Base-by-base conservation (phyloP, 169 alveolate genomes). In the Cryptosporidium ubiquitum region DNA sequence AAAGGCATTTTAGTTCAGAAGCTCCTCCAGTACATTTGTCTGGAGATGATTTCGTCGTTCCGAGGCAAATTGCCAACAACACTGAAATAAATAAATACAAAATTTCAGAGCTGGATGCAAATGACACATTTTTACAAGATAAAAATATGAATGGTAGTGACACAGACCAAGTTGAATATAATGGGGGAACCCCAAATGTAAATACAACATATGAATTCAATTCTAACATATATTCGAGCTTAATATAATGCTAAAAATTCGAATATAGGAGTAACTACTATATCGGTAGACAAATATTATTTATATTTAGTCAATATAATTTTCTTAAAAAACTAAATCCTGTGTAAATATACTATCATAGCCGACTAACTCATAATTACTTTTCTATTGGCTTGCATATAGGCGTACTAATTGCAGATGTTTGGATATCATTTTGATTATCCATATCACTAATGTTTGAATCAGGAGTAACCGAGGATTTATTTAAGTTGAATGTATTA, bases 321-420 rank as follows among this genome's bases (percentile, higher is more conserved):
- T n/a, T 31, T 1, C 6, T 18, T 61, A 31, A 18, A 31, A 64
- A 20, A 35, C 7, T 64, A 5, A 14, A 10, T 64, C 5, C 16
- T 64, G 33, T 37, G 42, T 47, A 47, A 20, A 47, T 14, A 3
- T 5, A 47, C 23, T 47, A 16, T 14, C 20, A 20, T 49, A 35
- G 29, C 4, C 18, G 37, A 35, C 14, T 23, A 55, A 23, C 29
- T 23, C 35, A 20, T n/a, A 20, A 33, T 64, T 33, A 64, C 33
- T 64, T 64, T 37, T 64, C 71, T 31, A 1, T 33, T 20, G 71
- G 71, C 33, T 64, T 64, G 71, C 71, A 35, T 10, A 64, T 49
- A 6, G 71, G 71, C 7, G 71, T 64, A 35, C 49, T 64, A n/a
- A 35, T 64, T 29, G 47, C 31, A 1, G 71, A n/a, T 16, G 71